A percentile compares a stretch with the other conserved stretches of the same genome.
These are phyloP conservation scores for Thuja plicata DNA, from an alignment of 83 land plant genomes.

Conservation along the genomic window DNA sequence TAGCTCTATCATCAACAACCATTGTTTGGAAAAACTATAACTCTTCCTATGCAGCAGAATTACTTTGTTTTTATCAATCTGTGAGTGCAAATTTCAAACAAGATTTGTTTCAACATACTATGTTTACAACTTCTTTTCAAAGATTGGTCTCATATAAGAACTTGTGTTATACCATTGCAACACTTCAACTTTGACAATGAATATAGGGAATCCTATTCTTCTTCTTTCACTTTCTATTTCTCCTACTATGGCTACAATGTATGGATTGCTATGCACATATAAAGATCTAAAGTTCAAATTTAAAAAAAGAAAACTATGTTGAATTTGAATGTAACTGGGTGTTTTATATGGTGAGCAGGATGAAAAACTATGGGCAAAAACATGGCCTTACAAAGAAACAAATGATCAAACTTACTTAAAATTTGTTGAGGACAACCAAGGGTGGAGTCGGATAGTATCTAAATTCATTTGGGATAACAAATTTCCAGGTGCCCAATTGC, in stretches of 20 bases:
- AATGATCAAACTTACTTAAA: conserved; percentile 43
- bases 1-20: conserved; percentile 66
- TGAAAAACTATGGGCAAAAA: conserved; percentile 82
- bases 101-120: not conserved
- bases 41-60: conserved; percentile 22
- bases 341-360: no score
- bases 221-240: conserved; percentile 56
- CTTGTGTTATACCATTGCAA: conserved; percentile 40
- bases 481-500: conserved; percentile 68
- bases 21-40: no score
- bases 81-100: no score
- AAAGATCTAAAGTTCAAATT: no score
- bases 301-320: no score
- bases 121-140: not conserved
- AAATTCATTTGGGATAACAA: conserved; percentile 93
- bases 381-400: conserved; percentile 75
- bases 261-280: no score
- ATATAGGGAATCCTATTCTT: conserved; percentile 55
- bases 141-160: not conserved
- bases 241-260: conserved; percentile 58
- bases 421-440: conserved; percentile 50
- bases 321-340: no score
- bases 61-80: conserved; percentile 27
- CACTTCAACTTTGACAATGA: conserved; percentile 72
- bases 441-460: conserved; percentile 25